Conservation (phyloP, 805 yeast genomes). For the Cyberlindnera lachancei region DNA sequence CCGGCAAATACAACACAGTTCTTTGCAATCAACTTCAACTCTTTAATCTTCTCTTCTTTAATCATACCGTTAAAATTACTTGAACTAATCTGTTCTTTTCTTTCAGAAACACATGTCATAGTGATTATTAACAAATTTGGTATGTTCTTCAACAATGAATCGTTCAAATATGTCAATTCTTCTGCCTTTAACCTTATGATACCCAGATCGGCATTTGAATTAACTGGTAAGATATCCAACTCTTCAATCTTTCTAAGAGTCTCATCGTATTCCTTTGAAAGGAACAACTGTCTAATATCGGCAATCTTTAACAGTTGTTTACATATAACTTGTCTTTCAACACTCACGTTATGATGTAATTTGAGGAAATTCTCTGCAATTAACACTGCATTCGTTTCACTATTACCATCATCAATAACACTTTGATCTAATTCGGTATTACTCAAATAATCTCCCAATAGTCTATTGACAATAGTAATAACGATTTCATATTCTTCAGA, state of each 20-base stretch:
- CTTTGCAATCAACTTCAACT: conserved; percentile 58
- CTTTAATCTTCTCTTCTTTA: conserved; percentile 45
- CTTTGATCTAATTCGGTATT: conserved; percentile 62
- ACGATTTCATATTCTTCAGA: conserved; percentile 85
- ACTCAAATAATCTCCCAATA: conserved; percentile 71
- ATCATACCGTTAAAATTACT: conserved; percentile 38
- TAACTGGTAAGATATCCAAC: conserved; percentile 62
- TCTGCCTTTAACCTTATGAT: conserved; percentile 60
- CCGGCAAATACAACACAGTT: conserved; percentile 95
- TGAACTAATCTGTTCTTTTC: conserved; percentile 33
- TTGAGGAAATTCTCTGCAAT: conserved; percentile 31
- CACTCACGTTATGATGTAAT: conserved; percentile 51
- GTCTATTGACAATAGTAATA: conserved; percentile 60
- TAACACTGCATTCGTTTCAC: conserved; percentile 35
- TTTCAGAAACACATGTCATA: conserved; percentile 66
- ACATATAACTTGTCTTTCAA: conserved; percentile 60
- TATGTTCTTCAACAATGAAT: conserved; percentile 65
- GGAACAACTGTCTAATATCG: conserved; percentile 53
- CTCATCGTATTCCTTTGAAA: conserved; percentile 49
- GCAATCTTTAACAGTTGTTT: conserved; percentile 57
- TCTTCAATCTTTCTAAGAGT: conserved; percentile 49
- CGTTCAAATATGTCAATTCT: conserved; percentile 57
- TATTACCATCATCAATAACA: conserved; percentile 26
- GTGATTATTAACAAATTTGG: conserved; percentile 75
- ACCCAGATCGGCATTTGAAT: conserved; percentile 22